These are phyloP conservation scores for Coniferiporia sulphurascens DNA, from an alignment of 1,284 basidiomycete species.

Conservation along the genomic window DNA sequence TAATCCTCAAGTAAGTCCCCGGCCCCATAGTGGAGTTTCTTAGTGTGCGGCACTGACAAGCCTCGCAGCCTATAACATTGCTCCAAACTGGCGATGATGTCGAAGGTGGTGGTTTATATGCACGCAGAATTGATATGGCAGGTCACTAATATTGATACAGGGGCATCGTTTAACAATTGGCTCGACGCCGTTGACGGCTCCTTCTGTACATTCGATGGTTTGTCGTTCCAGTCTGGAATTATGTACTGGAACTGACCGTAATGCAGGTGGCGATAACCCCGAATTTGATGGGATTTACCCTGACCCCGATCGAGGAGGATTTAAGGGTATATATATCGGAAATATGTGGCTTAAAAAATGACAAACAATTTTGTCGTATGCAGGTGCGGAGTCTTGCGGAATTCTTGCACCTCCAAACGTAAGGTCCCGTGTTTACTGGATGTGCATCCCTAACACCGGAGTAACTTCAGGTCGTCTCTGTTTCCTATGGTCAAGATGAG, in stretches of 20 bases:
- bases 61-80: slow-evolving; percentile 37
- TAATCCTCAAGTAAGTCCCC: slow-evolving; percentile 28
- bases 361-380: background rate
- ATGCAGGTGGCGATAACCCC: slow-evolving; percentile 48
- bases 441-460: background rate
- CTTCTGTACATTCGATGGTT: slow-evolving; percentile 53
- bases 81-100: slow-evolving; percentile 45
- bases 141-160: slow-evolving; percentile 22
- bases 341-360: background rate
- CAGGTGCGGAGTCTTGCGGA: slow-evolving; percentile 45
- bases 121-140: background rate
- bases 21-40: background rate
- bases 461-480: slow-evolving; percentile 35
- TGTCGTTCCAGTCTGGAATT: background rate
- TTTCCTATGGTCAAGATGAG: slow-evolving; percentile 49
- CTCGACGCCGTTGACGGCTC: slow-evolving; percentile 44
- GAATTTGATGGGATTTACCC: slow-evolving; percentile 24
- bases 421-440: background rate
- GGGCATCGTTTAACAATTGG: slow-evolving; percentile 42
- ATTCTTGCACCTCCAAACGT: slow-evolving; percentile 44
- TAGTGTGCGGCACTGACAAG: slow-evolving; percentile 25
- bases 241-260: background rate
- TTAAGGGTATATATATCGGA: slow-evolving; percentile 13
- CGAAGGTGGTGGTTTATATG: slow-evolving; percentile 26
- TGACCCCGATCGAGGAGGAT: slow-evolving; percentile 21